These are phyloP conservation scores for Suillus decipiens DNA, from an alignment of 768 basidiomycete species.

Conservation along the genomic window DNA sequence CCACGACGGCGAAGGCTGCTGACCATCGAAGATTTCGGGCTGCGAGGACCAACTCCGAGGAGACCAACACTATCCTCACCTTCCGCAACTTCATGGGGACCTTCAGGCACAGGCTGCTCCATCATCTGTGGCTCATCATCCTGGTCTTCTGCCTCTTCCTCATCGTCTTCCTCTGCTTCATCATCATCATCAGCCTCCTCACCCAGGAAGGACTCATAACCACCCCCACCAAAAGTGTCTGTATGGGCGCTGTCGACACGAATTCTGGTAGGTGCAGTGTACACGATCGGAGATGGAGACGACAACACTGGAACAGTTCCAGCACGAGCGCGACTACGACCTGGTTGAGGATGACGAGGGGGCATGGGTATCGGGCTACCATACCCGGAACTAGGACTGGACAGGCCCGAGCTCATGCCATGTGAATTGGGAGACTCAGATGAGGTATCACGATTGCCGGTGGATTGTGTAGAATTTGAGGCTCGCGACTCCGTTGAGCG, in stretches of 20 bases:
- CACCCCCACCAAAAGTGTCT: slow-evolving; percentile 26
- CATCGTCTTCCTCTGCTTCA: slow-evolving; percentile 30
- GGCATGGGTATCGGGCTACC: slow-evolving; percentile 48
- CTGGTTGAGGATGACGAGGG: slow-evolving; percentile 44
- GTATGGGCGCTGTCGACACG: slow-evolving; percentile 32
- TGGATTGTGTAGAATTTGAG: slow-evolving; percentile 54
- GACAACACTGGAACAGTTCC: slow-evolving; percentile 40
- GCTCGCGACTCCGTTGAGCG: slow-evolving; percentile 41
- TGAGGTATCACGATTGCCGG: slow-evolving; percentile 58
- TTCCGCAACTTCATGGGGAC: slow-evolving; percentile 60
- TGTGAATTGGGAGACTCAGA: slow-evolving; percentile 59
- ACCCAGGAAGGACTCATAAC: slow-evolving; percentile 33
- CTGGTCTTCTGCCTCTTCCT: slow-evolving; percentile 33
- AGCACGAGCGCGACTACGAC: slow-evolving; percentile 40
- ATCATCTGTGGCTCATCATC: slow-evolving; percentile 39
- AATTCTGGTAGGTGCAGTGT: slow-evolving; percentile 28
- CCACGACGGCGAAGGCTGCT: slow-evolving; percentile 35
- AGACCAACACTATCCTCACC: slow-evolving; percentile 63
- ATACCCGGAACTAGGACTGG: slow-evolving; percentile 38
- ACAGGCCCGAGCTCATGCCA: slow-evolving; percentile 39
- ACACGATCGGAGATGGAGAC: slow-evolving; percentile 38
- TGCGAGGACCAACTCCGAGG: slow-evolving; percentile 51
- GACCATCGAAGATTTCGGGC: slow-evolving; percentile 44
- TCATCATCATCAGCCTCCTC: slow-evolving; percentile 29
- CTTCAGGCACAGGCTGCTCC: slow-evolving; percentile 51